Base-by-base conservation (phyloP, 129 eudicot genomes). In the Lactuca saligna region DNA sequence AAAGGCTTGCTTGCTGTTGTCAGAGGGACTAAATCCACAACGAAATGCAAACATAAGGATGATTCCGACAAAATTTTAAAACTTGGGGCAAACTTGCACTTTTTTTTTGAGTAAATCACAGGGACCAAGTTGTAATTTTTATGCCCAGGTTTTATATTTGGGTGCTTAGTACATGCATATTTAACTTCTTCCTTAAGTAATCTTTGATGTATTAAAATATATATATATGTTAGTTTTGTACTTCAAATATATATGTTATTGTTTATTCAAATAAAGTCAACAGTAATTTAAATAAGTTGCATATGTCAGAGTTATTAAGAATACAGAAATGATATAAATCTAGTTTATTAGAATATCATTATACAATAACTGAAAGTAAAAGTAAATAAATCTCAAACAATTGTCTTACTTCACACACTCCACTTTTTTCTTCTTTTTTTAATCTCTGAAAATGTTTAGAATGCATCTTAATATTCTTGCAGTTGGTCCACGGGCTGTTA, bases 401-500 rank as follows among this genome's bases (percentile, higher is more conserved):
- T 31, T 54, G 55, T 17, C 49, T 58, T 32, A 34, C 39, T 12
- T 3, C 51, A 66, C n/a, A 51, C 15, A 33, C 51, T 55, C 25
- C 31, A 33, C 12, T 68, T 17, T 31, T 48, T 59, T 58, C 17
- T 31, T 32, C 4, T 39, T 38, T 17, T 15, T 17, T 35, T 12
- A 13, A 32, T 58, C 4, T 39, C 53, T 54, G 6, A 63, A 54
- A 53, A 38, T 72, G 6, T 55, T 25, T 20, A 41, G 54, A 63
- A 41, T 63, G 61, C 44, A 39, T 60, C 12, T 42, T 39, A 35
- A 56, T 73, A 65, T 73, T 53, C 56, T 49, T 34, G 54, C 73
- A 86, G 91, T 81, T 80, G 65, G 78, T 80, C 56, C 80, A 77
- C 25, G 75, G 69, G 59, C 80, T 69, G 35, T 77, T 86, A 76